Evolutionary conservation across 805 yeast species (phyloP).

Genomic region (Yamadazyma ubonensis): DNA sequence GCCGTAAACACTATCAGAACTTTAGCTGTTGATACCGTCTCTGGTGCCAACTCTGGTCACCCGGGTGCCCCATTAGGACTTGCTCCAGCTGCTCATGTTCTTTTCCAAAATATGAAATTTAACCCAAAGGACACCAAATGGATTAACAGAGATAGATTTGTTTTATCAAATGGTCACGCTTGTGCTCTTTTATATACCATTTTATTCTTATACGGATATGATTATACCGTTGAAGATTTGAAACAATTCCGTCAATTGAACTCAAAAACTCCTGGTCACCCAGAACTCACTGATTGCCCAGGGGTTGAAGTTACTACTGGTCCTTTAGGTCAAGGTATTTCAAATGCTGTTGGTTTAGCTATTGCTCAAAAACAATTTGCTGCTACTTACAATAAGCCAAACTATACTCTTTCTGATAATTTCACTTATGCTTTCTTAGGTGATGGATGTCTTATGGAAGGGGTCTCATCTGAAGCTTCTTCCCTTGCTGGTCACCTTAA

Average conservation of each 20-base stretch:
- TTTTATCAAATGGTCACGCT: constrained; percentile 94
- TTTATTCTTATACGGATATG: constrained; percentile 83
- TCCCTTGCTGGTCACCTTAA: constrained; percentile 95
- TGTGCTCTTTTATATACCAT: constrained; percentile 84
- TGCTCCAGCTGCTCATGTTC: constrained; percentile 91
- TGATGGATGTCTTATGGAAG: constrained; percentile 98
- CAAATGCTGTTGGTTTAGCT: constrained; percentile 94
- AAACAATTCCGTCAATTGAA: constrained; percentile 84
- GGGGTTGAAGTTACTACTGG: constrained; percentile 98
- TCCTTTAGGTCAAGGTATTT: constrained; percentile 97
- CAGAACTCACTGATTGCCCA: constrained; percentile 77
- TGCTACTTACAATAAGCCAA: constrained; percentile 91
- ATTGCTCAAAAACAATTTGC: constrained; percentile 89
- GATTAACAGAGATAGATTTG: constrained; percentile 94
- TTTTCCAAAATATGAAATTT: constrained; percentile 77
- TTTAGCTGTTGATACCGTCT: constrained; percentile 82
- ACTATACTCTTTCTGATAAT: constrained; percentile 65
- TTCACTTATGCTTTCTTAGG: constrained; percentile 81
- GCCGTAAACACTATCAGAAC: constrained; percentile 88
- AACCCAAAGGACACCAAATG: constrained; percentile 89
- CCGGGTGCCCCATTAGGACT: constrained; percentile 99
- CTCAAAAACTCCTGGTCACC: constrained; percentile 96
- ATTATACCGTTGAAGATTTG: constrained; percentile 76
- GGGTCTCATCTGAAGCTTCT: constrained; percentile 90
- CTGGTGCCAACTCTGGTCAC: constrained; percentile 91